Conservation (phyloP, 768 basidiomycete genomes). For the Collybia nuda region DNA sequence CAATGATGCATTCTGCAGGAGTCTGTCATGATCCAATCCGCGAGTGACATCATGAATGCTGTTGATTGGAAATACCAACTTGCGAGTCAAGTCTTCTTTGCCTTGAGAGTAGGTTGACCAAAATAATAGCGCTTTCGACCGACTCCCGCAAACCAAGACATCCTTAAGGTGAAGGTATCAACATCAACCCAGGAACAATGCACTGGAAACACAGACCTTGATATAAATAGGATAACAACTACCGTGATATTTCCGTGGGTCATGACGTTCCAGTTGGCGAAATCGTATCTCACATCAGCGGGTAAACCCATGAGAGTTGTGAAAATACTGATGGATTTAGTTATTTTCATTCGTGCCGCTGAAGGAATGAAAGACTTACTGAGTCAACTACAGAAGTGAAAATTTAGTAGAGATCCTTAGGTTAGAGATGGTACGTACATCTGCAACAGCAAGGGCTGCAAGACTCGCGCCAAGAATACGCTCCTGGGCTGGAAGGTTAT, state of each 20-base stretch:
- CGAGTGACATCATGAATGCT: no score
- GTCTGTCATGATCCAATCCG: no score
- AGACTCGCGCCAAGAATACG: constrained; percentile 64
- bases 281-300: constrained; percentile 45
- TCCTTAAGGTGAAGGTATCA: constrained; percentile 9
- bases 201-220: constrained; percentile 44
- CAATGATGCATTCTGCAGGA: no score
- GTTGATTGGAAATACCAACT: no score
- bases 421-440: constrained; percentile 46
- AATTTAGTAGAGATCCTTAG: constrained; percentile 1
- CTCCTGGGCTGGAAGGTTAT: constrained; percentile 64
- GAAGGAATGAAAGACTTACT: constrained; percentile 40
- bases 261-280: constrained; percentile 63
- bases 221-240: constrained; percentile 51
- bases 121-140: constrained; percentile 19
- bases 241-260: constrained; percentile 79
- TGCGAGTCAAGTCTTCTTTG: not conserved
- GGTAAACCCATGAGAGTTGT: constrained; percentile 62
- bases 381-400: constrained; percentile 44
- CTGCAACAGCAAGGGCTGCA: constrained; percentile 63
- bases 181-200: not conserved
- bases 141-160: constrained; percentile 19
- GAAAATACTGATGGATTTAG: constrained; percentile 47
- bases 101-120: constrained; percentile 7
- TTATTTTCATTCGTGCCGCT: not conserved